Base-by-base conservation (phyloP, 768 basidiomycete genomes). In the Tephrocybe sp. region DNA sequence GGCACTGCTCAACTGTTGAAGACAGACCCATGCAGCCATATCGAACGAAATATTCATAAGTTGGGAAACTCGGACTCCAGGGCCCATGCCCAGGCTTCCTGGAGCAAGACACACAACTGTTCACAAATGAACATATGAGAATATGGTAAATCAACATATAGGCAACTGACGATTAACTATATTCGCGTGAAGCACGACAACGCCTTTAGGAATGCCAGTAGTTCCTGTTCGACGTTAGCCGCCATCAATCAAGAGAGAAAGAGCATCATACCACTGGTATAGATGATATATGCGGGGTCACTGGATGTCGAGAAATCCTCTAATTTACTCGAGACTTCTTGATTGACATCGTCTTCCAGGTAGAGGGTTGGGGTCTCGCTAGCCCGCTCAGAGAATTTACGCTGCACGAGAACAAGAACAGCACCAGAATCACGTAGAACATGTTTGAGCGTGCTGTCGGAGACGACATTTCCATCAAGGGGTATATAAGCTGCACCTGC, bases 41-140 rank as follows among this genome's bases (percentile, higher is more conserved):
- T 83, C 83, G 57, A 83, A 85, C 2, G 82, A 77, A 32, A 85
- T 76, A 54, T 83, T 83, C 67, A 83, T 73, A 27, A 83, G 62
- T 59, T 85, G 83, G 5, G 80, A 74, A 9, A 83, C 79, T 11
- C 78, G 73, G 25, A 73, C 57, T 12, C 82, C 80, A 4, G 77
- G 78, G 16, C 60, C 52, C 78, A 85, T 83, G 35, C 74, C 73
- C 16, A 83, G 65, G 55, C 79, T 82, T 19, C 82, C 82, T 21
- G 82, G 82, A 16, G 68, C 58, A 46, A 67, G 59, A 46, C 67
- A 70, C 2, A 73, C 56, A 25, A 73, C 71, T 73, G 21, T 7
- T 8, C 0, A 24, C 12, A 44, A 30, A 12, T 19, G 31, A 8
- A 37, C 15, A 18, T 25, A 9, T 19, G 21, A 12, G 5, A 13